A percentile compares a stretch with the other conserved stretches of the same genome.
Evolutionary conservation across 2,329 filamentous ascomycete species (phyloP).

Genomic region (Stromatinia cepivora): DNA sequence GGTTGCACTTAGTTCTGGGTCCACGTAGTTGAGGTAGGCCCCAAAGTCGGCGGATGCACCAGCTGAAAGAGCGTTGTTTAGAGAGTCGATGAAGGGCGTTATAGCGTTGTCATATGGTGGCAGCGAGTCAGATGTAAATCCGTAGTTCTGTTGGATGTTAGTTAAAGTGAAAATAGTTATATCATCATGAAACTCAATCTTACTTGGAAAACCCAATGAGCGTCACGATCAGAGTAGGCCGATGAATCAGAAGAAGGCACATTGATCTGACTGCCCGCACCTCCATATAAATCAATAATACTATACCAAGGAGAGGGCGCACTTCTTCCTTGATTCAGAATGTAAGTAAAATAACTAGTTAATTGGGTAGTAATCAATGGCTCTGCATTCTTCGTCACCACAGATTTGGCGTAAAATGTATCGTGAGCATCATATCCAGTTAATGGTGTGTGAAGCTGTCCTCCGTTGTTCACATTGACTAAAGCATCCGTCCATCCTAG

Average conservation of each 20-base stretch:
- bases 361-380: conserved; percentile 22
- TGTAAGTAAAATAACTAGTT: conserved; percentile 20
- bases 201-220: conserved; percentile 27
- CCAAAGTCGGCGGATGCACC: conserved; percentile 28
- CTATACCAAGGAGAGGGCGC: conserved; percentile 20
- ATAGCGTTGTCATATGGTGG: conserved; percentile 20
- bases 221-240: conserved; percentile 27
- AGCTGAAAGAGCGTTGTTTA: conserved; percentile 27
- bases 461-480: conserved; percentile 23
- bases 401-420: conserved; percentile 30
- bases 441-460: conserved; percentile 21
- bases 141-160: conserved; percentile 25
- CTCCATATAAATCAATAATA: conserved; percentile 27
- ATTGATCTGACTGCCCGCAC: conserved; percentile 25
- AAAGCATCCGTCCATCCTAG: conserved; percentile 29
- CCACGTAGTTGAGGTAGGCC: conserved; percentile 26
- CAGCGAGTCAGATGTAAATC: conserved; percentile 10
- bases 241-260: conserved; percentile 11
- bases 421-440: conserved; percentile 27
- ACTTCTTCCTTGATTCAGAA: conserved; percentile 21
- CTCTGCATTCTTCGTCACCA: conserved; percentile 24
- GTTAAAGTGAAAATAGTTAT: not conserved
- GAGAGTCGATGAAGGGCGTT: conserved; percentile 21
- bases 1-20: conserved; percentile 16
- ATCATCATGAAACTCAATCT: not conserved